Conservation (phyloP, 2,329 filamentous ascomycete genomes). For the Eutypella sp. region DNA sequence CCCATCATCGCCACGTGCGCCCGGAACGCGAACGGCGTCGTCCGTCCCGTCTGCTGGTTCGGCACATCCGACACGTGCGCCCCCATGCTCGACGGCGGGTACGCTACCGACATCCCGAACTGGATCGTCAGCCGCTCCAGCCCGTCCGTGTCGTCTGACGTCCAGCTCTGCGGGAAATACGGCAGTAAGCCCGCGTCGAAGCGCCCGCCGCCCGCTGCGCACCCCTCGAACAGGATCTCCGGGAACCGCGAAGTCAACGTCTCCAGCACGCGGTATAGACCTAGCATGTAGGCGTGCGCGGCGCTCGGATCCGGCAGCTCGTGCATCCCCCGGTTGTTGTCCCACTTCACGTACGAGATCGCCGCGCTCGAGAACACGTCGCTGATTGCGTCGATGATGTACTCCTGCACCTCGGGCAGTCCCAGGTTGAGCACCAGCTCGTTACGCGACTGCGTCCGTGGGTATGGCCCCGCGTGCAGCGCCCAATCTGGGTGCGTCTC, state of each 20-base stretch:
- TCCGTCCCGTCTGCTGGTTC: conserved; percentile 52
- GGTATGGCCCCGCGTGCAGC: conserved; percentile 51
- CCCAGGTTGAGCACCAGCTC: conserved; percentile 60
- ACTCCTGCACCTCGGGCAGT: conserved; percentile 57
- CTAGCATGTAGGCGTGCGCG: conserved; percentile 57
- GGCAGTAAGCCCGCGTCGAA: conserved; percentile 60
- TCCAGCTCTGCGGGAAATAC: conserved; percentile 63
- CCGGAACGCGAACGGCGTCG: conserved; percentile 53
- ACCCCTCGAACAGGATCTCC: conserved; percentile 61
- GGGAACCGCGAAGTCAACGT: conserved; percentile 55
- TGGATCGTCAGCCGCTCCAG: conserved; percentile 58
- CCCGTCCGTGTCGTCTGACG: conserved; percentile 60
- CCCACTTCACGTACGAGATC: conserved; percentile 62
- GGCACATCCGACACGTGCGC: conserved; percentile 60
- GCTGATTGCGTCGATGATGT: conserved; percentile 52
- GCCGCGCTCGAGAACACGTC: conserved; percentile 47
- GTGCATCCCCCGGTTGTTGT: conserved; percentile 62
- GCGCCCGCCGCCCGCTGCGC: conserved; percentile 58
- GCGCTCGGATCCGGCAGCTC: conserved; percentile 50
- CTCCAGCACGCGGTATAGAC: conserved; percentile 58
- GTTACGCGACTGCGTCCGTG: conserved; percentile 49
- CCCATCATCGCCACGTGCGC: conserved; percentile 66
- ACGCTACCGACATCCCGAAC: conserved; percentile 58
- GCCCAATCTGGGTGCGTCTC: conserved; percentile 60
- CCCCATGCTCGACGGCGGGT: conserved; percentile 59